Base-by-base conservation (phyloP, 345 rosid species). In the Rhizophora apiculata region DNA sequence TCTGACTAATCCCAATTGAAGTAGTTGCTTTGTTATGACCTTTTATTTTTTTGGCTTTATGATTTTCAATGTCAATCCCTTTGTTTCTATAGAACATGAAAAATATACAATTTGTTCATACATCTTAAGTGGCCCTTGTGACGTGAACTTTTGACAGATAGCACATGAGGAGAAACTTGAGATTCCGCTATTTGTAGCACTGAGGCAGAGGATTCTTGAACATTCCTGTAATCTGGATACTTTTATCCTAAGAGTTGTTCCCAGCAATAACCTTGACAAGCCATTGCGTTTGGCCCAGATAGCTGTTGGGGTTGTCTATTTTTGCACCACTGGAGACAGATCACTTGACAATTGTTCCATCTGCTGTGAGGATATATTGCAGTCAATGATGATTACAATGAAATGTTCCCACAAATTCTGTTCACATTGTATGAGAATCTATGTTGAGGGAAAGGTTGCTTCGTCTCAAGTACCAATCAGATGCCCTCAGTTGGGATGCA, bases 321-420 rank as follows among this genome's bases (percentile, higher is more conserved):
- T 67, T 70, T 79, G 78, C 6, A 63, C 63, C 26, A 39, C 76
- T 58, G 87, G 84, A 63, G 82, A 76, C 68, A 72, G 74, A 39
- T 65, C 81, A 66, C 71, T 53, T 10, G 92, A 88, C 75, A 86
- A 76, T 76, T 95, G 96, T 73, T 82, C 93, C 30, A 87, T 95
- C 68, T 95, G 99, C 81, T 87, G 96, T 22, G 96, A 92, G 84
- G 96, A 88, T 75, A 93, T 82, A 76, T 84, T 81, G n/a, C 67
- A 80, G 5, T 72, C 84, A 24, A 95, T 95, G 99, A 92, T 87
- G 90, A 70, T 90, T 19, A 76, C 81, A 22, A 57, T 95, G 88
- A 87, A 90, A 74, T 95, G 99, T 75, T 86, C 86, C 59, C 96
- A 95, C 86, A 88, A 83, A 68, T 95, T 92, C 84, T 95, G 99